Percentiles rank a stretch among this genome's conserved stretches.
phyloP scores from a whole-genome alignment of 768 basidiomycete species.

The Suillus weaverae region DNA sequence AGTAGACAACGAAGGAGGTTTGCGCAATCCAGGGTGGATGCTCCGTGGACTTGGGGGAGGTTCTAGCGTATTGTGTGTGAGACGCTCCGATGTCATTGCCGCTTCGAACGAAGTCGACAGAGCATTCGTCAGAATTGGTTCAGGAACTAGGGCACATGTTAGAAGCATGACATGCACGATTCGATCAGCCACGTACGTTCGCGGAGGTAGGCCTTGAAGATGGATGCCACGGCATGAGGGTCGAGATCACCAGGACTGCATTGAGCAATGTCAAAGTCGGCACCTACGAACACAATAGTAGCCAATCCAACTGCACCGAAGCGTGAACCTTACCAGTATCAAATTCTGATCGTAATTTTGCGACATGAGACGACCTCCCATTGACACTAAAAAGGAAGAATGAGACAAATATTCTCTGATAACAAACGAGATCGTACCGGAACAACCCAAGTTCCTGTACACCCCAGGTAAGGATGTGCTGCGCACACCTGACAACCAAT shows the following conservation, averaged over 20 bases:
- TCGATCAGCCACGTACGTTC: slow-evolving; percentile 65
- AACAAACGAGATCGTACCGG: slow-evolving; percentile 50
- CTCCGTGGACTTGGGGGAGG: slow-evolving; percentile 38
- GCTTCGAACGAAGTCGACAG: slow-evolving; percentile 78
- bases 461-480: slow-evolving; percentile 82
- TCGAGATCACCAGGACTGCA: slow-evolving; percentile 86
- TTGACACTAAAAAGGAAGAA: slow-evolving; percentile 55
- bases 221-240: slow-evolving; percentile 89
- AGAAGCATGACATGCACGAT: slow-evolving; percentile 2
- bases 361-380: slow-evolving; percentile 80
- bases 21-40: slow-evolving; percentile 50
- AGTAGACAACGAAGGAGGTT: slow-evolving; percentile 79
- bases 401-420: slow-evolving; percentile 4
- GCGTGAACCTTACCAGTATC: slow-evolving; percentile 58
- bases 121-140: slow-evolving; percentile 74
- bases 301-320: slow-evolving; percentile 9
- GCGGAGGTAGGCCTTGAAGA: slow-evolving; percentile 91
- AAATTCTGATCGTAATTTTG: slow-evolving; percentile 75
- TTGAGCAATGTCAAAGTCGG: slow-evolving; percentile 80
- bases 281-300: slow-evolving; percentile 48
- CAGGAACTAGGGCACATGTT: slow-evolving; percentile 61
- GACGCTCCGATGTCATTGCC: slow-evolving; percentile 59
- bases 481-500: slow-evolving; percentile 76
- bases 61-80: slow-evolving; percentile 29
- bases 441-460: slow-evolving; percentile 86